phyloP scores from a whole-genome alignment of 2,329 filamentous ascomycete genomes.

The Cladosporium colombiae region DNA sequence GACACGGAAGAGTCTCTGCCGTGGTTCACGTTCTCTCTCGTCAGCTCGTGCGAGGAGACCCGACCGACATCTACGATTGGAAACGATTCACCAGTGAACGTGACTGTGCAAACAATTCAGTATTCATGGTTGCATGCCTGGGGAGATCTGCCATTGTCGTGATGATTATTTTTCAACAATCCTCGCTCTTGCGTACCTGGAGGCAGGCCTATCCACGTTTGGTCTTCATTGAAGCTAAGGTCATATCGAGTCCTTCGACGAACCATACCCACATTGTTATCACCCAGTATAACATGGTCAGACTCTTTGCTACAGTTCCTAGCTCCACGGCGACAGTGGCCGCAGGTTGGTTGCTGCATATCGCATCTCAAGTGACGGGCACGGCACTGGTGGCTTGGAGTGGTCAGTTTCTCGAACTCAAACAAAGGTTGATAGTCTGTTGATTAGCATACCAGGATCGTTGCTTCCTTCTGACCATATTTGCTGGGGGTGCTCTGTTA shows the following conservation, averaged over 20 bases:
- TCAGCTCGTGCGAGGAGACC: background rate
- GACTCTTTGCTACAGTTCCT: constrained; percentile 1
- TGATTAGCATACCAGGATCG: background rate
- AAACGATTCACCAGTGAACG: background rate
- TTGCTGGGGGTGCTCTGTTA: background rate
- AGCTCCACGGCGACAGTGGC: constrained; percentile 1
- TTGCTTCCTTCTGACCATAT: background rate
- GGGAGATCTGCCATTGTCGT: background rate
- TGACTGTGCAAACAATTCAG: background rate
- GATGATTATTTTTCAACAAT: background rate
- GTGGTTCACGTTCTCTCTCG: background rate
- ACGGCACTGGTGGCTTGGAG: background rate
- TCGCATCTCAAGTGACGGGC: constrained; percentile 6
- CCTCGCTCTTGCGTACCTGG: background rate
- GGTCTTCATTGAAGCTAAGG: background rate
- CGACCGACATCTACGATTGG: background rate
- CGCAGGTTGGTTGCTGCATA: constrained; percentile 1
- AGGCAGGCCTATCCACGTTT: background rate
- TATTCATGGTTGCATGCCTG: background rate
- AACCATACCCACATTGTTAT: background rate
- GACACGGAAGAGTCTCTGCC: background rate
- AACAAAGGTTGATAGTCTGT: background rate
- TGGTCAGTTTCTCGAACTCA: background rate
- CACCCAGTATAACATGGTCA: background rate
- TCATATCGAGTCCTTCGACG: background rate